Conservation (phyloP, 495 filamentous ascomycete genomes). For the Penicillium dipodomyicola region DNA sequence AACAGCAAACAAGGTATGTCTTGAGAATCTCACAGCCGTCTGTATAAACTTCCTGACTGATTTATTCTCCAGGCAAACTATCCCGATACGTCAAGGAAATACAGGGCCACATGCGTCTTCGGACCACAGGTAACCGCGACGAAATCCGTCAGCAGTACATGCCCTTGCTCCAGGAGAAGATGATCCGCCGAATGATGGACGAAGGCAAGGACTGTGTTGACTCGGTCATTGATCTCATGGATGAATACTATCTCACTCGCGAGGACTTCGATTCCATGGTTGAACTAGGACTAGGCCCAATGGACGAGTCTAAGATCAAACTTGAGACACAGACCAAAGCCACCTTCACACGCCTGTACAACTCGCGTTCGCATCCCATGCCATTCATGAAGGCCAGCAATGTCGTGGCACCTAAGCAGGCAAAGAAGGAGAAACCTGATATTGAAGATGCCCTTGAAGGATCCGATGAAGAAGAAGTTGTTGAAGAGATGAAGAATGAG, state of each 20-base stretch:
- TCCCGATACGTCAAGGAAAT: constrained; percentile 87
- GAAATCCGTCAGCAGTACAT: constrained; percentile 94
- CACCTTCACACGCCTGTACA: constrained; percentile 88
- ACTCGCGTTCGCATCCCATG: constrained; percentile 78
- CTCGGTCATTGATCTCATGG: constrained; percentile 86
- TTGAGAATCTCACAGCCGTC: background rate
- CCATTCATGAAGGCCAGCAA: constrained; percentile 93
- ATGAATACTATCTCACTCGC: constrained; percentile 92
- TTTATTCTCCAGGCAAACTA: constrained; percentile 60
- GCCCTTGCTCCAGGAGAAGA: constrained; percentile 78
- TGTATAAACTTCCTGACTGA: constrained; percentile 17
- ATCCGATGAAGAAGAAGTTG: constrained; percentile 69
- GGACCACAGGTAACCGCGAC: constrained; percentile 85
- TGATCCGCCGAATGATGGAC: constrained; percentile 66
- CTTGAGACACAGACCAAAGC: constrained; percentile 83
- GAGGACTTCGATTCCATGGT: constrained; percentile 92
- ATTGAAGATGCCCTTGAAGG: constrained; percentile 95
- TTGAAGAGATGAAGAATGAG: constrained; percentile 58
- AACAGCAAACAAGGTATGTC: constrained; percentile 78
- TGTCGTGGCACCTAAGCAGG: constrained; percentile 66
- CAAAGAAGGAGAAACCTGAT: constrained; percentile 78
- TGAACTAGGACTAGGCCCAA: constrained; percentile 85
- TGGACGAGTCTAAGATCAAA: constrained; percentile 68
- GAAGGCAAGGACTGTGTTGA: constrained; percentile 74
- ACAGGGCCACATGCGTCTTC: constrained; percentile 93